Percentiles rank a stretch among this genome's conserved stretches.
Evolutionary conservation across 1,139 yeast species (phyloP).

Genomic region (Hyphopichia burtonii): DNA sequence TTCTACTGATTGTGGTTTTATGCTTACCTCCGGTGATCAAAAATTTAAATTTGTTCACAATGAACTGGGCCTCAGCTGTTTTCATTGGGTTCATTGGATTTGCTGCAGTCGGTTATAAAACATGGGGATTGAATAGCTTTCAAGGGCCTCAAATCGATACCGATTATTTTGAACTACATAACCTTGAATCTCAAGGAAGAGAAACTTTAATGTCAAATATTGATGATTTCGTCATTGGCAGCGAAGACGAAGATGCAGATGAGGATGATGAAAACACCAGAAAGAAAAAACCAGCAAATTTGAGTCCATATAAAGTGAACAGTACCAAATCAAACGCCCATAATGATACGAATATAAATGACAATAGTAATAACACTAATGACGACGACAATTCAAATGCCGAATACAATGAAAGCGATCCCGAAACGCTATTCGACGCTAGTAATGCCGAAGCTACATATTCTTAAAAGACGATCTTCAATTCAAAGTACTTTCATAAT

Average conservation of each 20-base stretch:
- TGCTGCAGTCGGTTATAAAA: conserved; percentile 50
- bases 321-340: not conserved
- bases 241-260: conserved; percentile 14
- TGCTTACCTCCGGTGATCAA: conserved; percentile 77
- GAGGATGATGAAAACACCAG: conserved; percentile 5
- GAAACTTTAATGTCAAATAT: conserved; percentile 3
- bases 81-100: conserved; percentile 47
- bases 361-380: conserved; percentile 1
- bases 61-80: conserved; percentile 77
- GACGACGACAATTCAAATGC: conserved; percentile 2
- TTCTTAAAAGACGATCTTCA: not conserved
- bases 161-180: conserved; percentile 44
- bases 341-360: not conserved
- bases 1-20: conserved; percentile 58
- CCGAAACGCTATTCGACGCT: conserved; percentile 14
- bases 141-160: conserved; percentile 64
- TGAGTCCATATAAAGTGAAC: conserved; percentile 1
- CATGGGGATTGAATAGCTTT: conserved; percentile 63
- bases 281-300: not conserved
- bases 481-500: too few relatives aligned
- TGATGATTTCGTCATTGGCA: conserved; percentile 12
- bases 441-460: not conserved
- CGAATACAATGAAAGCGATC: conserved; percentile 7
- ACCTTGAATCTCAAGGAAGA: conserved; percentile 17
- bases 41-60: conserved; percentile 51